Evolutionary conservation across 2,329 filamentous ascomycete species (phyloP).

Genomic region (Pezicula neosporulosa): DNA sequence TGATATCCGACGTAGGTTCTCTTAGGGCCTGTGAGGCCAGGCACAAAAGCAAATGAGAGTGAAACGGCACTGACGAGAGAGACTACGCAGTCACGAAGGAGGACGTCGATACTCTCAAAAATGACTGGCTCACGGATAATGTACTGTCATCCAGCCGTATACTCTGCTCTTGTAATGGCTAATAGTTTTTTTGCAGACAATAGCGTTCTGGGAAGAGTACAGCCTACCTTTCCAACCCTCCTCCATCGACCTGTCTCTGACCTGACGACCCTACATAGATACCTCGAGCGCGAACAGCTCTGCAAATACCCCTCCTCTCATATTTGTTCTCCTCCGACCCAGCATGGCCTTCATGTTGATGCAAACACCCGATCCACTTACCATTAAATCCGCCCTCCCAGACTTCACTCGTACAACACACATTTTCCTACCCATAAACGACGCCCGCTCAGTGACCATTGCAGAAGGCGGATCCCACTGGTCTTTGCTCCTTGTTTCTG

Average conservation of each 20-base stretch:
- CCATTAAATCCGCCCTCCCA: slow-evolving; percentile 67
- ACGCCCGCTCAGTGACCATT: slow-evolving; percentile 69
- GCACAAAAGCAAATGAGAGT: background rate
- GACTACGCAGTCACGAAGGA: slow-evolving; percentile 70
- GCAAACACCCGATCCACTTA: slow-evolving; percentile 59
- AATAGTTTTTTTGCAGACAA: slow-evolving; percentile 58
- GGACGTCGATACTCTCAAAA: slow-evolving; percentile 82
- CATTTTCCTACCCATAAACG: slow-evolving; percentile 94
- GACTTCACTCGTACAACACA: slow-evolving; percentile 80
- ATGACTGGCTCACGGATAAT: slow-evolving; percentile 97
- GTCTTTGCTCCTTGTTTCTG: slow-evolving; percentile 86
- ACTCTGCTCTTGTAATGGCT: slow-evolving; percentile 12
- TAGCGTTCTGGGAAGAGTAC: slow-evolving; percentile 97
- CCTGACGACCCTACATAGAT: slow-evolving; percentile 40
- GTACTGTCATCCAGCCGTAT: slow-evolving; percentile 44
- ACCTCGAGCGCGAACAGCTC: slow-evolving; percentile 86
- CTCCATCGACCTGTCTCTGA: slow-evolving; percentile 15
- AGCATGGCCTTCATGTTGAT: slow-evolving; percentile 91
- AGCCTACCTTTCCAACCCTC: slow-evolving; percentile 1
- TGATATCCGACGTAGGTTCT: slow-evolving; percentile 56
- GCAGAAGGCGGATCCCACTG: slow-evolving; percentile 94
- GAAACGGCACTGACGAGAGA: slow-evolving; percentile 17
- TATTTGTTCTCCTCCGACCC: slow-evolving; percentile 89
- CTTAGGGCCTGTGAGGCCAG: slow-evolving; percentile 11
- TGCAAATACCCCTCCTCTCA: slow-evolving; percentile 74